These are phyloP conservation scores for Acanthamoeba polyphaga DNA, from an alignment of 208 protist genomes.

Conservation along the genomic window DNA sequence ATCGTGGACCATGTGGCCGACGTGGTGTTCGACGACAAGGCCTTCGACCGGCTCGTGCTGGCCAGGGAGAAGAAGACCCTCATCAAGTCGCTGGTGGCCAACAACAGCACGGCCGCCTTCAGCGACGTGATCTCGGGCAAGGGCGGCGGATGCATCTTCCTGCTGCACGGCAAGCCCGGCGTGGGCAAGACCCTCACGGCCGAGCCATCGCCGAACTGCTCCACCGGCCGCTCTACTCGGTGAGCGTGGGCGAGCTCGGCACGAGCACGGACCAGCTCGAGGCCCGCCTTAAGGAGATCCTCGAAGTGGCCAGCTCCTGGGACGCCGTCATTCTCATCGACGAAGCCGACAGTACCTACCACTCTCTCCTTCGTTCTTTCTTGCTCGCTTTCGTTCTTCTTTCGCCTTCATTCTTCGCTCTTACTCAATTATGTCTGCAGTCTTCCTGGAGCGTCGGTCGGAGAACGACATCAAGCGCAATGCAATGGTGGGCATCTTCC, in stretches of 20 bases:
- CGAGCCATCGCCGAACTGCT: slow-evolving; percentile 85
- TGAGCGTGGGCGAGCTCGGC: slow-evolving; percentile 84
- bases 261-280: slow-evolving; percentile 68
- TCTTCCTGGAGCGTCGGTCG: slow-evolving; percentile 77
- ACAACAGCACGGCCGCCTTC: slow-evolving; percentile 1
- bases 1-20: slow-evolving; percentile 16
- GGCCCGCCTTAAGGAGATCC: slow-evolving; percentile 73
- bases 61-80: slow-evolving; percentile 59
- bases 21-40: slow-evolving; percentile 62
- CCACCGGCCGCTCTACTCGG: slow-evolving; percentile 82
- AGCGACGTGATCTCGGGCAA: slow-evolving; percentile 61
- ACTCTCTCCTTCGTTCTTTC: not conserved
- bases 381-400: not conserved
- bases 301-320: slow-evolving; percentile 77
- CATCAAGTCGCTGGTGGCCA: slow-evolving; percentile 54
- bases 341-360: slow-evolving; percentile 79
- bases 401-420: too few relatives aligned
- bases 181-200: slow-evolving; percentile 87
- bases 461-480: slow-evolving; percentile 79
- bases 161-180: slow-evolving; percentile 85
- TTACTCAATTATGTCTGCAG: not conserved
- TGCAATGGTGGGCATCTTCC: slow-evolving; percentile 84
- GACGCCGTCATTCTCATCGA: slow-evolving; percentile 83
- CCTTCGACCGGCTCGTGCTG: slow-evolving; percentile 46
- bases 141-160: slow-evolving; percentile 82